These are phyloP conservation scores for Podospora pseudoanserina DNA, from an alignment of 495 filamentous ascomycete genomes.

Conservation along the genomic window DNA sequence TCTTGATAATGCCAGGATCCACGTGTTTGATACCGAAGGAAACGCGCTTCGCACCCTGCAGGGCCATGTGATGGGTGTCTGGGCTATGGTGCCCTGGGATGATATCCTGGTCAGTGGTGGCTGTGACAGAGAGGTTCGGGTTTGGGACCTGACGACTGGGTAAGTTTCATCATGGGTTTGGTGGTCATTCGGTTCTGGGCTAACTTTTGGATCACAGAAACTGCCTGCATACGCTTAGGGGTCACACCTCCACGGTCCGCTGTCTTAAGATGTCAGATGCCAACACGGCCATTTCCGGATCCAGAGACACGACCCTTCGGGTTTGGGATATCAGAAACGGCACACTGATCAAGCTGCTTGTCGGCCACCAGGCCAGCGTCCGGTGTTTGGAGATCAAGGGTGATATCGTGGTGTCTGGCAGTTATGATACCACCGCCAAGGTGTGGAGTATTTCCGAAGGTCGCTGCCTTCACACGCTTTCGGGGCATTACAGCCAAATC, in stretches of 20 bases:
- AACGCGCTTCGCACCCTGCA: slow-evolving; percentile 82
- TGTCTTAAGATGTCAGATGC: slow-evolving; percentile 96
- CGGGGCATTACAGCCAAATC: slow-evolving; percentile 98
- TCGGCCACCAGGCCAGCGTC: slow-evolving; percentile 95
- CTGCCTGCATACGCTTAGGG: slow-evolving; percentile 78
- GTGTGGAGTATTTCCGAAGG: slow-evolving; percentile 97
- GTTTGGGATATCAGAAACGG: slow-evolving; percentile 89
- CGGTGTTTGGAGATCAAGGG: slow-evolving; percentile 94
- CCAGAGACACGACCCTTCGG: slow-evolving; percentile 86
- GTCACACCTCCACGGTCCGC: slow-evolving; percentile 93
- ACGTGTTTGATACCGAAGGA: slow-evolving; percentile 92
- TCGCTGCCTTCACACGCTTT: slow-evolving; percentile 79
- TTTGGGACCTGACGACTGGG: slow-evolving; percentile 97
- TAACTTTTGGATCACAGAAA: slow-evolving; percentile 40
- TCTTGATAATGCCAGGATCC: slow-evolving; percentile 96
- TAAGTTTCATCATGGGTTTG: slow-evolving; percentile 42
- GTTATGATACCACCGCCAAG: slow-evolving; percentile 93
- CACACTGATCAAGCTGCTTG: slow-evolving; percentile 84
- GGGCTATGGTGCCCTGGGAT: slow-evolving; percentile 99
- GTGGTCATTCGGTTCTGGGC: slow-evolving; percentile 3
- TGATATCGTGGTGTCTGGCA: slow-evolving; percentile 91
- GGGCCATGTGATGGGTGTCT: slow-evolving; percentile 98
- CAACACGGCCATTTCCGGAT: slow-evolving; percentile 92
- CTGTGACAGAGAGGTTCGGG: slow-evolving; percentile 92
- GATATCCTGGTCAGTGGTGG: slow-evolving; percentile 94